phyloP scores from a whole-genome alignment of 208 protist species.

The Acanthamoeba sp. region DNA sequence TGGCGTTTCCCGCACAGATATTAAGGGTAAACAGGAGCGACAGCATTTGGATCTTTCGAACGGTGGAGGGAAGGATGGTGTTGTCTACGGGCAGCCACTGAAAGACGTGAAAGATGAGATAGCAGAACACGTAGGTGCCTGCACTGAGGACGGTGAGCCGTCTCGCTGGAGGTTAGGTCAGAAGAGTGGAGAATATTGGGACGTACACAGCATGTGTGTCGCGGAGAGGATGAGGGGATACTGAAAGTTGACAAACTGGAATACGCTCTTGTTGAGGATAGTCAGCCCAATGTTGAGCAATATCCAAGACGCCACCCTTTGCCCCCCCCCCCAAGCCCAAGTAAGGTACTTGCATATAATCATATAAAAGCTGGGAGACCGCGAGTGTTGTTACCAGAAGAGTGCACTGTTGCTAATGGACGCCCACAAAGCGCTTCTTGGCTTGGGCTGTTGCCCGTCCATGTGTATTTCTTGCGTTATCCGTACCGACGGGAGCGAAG shows the following conservation, averaged over 20 bases:
- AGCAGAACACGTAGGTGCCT: slow-evolving; percentile 33
- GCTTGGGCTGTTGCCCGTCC: background rate
- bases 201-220: slow-evolving; percentile 68
- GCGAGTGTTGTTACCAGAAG: background rate
- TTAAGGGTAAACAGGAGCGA: slow-evolving; percentile 77
- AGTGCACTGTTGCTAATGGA: background rate
- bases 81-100: slow-evolving; percentile 25
- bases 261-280: slow-evolving; percentile 78
- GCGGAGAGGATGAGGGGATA: slow-evolving; percentile 64
- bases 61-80: slow-evolving; percentile 36
- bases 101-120: slow-evolving; percentile 38
- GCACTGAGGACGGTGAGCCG: background rate
- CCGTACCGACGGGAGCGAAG: too few species aligned
- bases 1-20: slow-evolving; percentile 75
- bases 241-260: slow-evolving; percentile 70
- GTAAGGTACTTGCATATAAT: too few species aligned
- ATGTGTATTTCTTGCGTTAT: too few species aligned
- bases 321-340: background rate
- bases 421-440: background rate
- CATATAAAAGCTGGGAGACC: too few species aligned
- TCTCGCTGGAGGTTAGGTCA: background rate
- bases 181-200: background rate
- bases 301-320: slow-evolving; percentile 54
- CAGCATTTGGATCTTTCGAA: slow-evolving; percentile 40
- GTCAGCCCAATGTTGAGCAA: slow-evolving; percentile 69